phyloP scores from a whole-genome alignment of 129 eudicot genomes.

The Kitagawia praeruptora region DNA sequence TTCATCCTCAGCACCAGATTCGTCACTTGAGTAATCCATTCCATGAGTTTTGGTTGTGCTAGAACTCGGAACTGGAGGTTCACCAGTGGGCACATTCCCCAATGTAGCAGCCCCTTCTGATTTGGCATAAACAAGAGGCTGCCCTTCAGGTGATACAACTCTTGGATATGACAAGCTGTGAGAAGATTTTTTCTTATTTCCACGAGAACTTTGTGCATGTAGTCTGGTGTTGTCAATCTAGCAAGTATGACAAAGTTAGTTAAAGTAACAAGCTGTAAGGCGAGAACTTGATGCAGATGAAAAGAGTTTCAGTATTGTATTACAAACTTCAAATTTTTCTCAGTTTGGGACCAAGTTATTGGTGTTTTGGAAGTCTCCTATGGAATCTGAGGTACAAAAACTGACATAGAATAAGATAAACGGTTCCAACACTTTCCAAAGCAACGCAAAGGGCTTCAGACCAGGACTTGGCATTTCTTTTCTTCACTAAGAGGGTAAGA shows the following conservation, averaged over 20 bases:
- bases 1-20: slow-evolving; percentile 79
- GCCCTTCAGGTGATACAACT: slow-evolving; percentile 31
- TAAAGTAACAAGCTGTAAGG: no score
- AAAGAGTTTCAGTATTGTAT: no score
- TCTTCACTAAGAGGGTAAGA: no score
- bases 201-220: slow-evolving; percentile 19
- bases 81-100: slow-evolving; percentile 17
- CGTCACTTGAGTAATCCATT: slow-evolving; percentile 64
- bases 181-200: slow-evolving; percentile 17
- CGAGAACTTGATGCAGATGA: no score
- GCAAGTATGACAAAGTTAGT: slow-evolving; percentile 6
- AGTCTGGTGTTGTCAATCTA: slow-evolving; percentile 33
- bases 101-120: slow-evolving; percentile 74
- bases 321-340: no score
- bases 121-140: slow-evolving; percentile 40
- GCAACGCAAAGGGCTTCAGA: no score
- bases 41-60: slow-evolving; percentile 15
- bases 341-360: no score
- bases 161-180: slow-evolving; percentile 55
- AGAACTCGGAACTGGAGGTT: slow-evolving; percentile 13
- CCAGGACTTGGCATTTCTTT: no score
- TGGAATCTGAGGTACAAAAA: no score
- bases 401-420: no score
- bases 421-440: no score
- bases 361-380: no score